These are phyloP conservation scores for Fusarium mangiferae DNA, from an alignment of 2,329 filamentous ascomycete species.

Conservation along the genomic window DNA sequence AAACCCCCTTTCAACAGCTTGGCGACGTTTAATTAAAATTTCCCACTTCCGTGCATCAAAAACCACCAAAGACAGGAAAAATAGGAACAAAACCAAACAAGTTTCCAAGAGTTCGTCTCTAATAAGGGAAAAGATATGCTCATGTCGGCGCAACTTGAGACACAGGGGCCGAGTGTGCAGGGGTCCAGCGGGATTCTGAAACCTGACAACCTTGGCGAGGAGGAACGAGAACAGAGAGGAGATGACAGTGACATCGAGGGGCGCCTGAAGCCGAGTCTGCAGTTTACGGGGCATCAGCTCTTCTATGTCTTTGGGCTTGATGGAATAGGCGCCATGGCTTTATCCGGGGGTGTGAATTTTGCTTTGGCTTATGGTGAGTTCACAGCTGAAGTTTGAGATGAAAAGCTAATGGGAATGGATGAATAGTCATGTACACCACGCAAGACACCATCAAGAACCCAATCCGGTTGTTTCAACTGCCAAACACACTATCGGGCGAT, in stretches of 20 bases:
- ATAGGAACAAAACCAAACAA: background rate
- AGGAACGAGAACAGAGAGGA: slow-evolving; percentile 9
- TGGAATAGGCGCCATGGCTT: slow-evolving; percentile 57
- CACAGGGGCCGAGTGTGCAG: slow-evolving; percentile 26
- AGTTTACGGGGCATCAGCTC: slow-evolving; percentile 56
- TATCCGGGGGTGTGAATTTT: slow-evolving; percentile 64
- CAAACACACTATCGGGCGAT: slow-evolving; percentile 62
- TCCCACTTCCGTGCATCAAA: background rate
- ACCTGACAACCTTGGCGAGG: slow-evolving; percentile 22
- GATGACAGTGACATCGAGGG: slow-evolving; percentile 14
- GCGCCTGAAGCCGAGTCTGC: slow-evolving; percentile 51
- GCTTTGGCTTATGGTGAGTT: slow-evolving; percentile 60
- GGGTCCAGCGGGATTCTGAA: slow-evolving; percentile 14
- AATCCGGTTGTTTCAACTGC: slow-evolving; percentile 60
- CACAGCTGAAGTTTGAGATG: background rate
- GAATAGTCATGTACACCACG: slow-evolving; percentile 59
- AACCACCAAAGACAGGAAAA: background rate
- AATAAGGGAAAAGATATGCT: slow-evolving; percentile 22
- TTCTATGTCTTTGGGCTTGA: slow-evolving; percentile 62
- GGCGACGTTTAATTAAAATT: background rate
- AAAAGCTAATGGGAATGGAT: slow-evolving; percentile 2
- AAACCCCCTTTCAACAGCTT: slow-evolving; percentile 1
- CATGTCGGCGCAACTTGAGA: slow-evolving; percentile 37
- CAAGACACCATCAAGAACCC: slow-evolving; percentile 50
- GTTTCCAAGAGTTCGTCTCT: background rate